phyloP scores from a whole-genome alignment of 495 filamentous ascomycete species.

The Talaromyces adpressus region DNA sequence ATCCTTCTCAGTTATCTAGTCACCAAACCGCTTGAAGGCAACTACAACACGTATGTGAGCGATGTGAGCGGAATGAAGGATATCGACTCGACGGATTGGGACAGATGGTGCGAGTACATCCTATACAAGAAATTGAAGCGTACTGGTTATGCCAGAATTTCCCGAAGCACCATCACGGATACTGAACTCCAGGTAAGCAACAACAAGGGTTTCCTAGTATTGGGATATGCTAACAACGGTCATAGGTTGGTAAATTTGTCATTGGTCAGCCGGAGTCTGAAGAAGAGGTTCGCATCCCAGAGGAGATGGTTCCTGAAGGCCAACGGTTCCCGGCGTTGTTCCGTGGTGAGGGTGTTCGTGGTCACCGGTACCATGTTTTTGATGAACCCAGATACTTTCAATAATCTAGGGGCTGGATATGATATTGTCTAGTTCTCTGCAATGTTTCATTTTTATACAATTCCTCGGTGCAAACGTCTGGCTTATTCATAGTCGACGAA shows the following conservation, averaged over 20 bases:
- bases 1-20: slow-evolving; percentile 91
- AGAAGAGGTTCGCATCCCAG: slow-evolving; percentile 49
- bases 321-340: slow-evolving; percentile 85
- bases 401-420: slow-evolving; percentile 11
- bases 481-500: neutral
- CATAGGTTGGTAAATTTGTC: slow-evolving; percentile 84
- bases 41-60: slow-evolving; percentile 95
- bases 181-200: slow-evolving; percentile 81
- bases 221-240: slow-evolving; percentile 11
- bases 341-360: slow-evolving; percentile 77
- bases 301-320: slow-evolving; percentile 64
- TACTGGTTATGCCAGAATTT: slow-evolving; percentile 85
- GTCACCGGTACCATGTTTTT: slow-evolving; percentile 94
- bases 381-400: slow-evolving; percentile 77
- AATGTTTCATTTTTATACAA: neutral
- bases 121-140: slow-evolving; percentile 84
- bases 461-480: neutral
- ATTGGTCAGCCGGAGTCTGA: slow-evolving; percentile 64
- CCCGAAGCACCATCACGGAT: slow-evolving; percentile 86
- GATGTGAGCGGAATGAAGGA: slow-evolving; percentile 86
- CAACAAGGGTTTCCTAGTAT: neutral
- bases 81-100: slow-evolving; percentile 90
- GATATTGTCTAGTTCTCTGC: neutral
- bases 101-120: slow-evolving; percentile 99
- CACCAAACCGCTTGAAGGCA: slow-evolving; percentile 81